Conservation (phyloP, 495 filamentous ascomycete genomes). For the Daldinia loculata region DNA sequence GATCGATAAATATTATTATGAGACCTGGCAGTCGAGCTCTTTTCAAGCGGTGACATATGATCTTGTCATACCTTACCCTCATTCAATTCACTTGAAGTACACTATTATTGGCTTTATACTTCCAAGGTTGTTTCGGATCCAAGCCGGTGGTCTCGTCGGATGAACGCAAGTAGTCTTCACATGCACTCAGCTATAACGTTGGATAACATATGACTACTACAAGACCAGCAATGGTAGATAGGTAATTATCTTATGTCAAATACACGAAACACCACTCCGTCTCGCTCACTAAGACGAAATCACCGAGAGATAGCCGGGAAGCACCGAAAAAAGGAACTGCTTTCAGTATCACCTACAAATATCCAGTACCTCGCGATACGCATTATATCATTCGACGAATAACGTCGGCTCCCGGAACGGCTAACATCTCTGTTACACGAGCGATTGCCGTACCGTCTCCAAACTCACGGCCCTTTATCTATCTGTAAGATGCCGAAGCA, state of each 20-base stretch:
- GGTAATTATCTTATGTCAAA: no score
- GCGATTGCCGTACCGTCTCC: conserved; percentile 2
- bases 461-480: background rate
- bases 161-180: background rate
- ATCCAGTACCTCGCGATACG: conserved; percentile 25
- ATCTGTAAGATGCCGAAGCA: conserved; percentile 4
- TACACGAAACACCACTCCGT: background rate
- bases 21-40: no score
- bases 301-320: background rate
- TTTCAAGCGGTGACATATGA: no score
- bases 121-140: background rate
- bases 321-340: conserved; percentile 18
- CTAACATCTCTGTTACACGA: conserved; percentile 5
- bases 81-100: background rate
- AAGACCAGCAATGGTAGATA: no score
- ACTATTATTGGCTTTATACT: background rate
- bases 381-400: conserved; percentile 24
- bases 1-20: no score
- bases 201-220: no score
- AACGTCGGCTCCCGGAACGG: conserved; percentile 10
- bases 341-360: conserved; percentile 11
- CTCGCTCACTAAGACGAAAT: background rate
- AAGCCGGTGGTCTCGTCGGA: background rate
- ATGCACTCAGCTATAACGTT: background rate
- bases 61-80: no score